Percentiles rank a stretch among this genome's conserved stretches.
Conservation (phyloP, 257 asterid species). For the Scutellaria galericulata region DNA sequence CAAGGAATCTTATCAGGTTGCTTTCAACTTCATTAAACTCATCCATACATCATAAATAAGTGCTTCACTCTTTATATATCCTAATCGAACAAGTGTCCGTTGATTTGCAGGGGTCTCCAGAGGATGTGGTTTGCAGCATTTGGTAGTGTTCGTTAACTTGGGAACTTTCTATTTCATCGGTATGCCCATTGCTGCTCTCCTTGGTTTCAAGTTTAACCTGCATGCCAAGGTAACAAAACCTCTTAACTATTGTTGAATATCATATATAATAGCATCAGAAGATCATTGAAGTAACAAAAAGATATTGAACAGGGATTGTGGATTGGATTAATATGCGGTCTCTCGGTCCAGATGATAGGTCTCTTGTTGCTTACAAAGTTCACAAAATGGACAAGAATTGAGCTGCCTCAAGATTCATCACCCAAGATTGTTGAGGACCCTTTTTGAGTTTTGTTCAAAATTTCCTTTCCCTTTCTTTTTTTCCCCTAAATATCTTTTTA, state of each 20-base stretch:
- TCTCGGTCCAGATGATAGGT: constrained; percentile 57
- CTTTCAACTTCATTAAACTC: neutral
- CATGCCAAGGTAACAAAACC: constrained; percentile 55
- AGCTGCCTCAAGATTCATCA: constrained; percentile 35
- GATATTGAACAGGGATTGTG: constrained; percentile 61
- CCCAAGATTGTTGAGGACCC: constrained; percentile 8
- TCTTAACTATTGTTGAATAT: too few relatives aligned
- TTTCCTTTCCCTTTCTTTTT: too few relatives aligned
- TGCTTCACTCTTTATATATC: too few relatives aligned
- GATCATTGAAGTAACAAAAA: too few relatives aligned
- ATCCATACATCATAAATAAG: too few relatives aligned
- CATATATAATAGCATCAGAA: too few relatives aligned
- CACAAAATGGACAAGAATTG: constrained; percentile 63
- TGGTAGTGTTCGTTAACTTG: constrained; percentile 59
- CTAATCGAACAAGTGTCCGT: too few relatives aligned
- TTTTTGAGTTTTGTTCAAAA: neutral
- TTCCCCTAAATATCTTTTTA: too few relatives aligned
- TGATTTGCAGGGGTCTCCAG: constrained; percentile 65
- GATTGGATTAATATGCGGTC: constrained; percentile 75
- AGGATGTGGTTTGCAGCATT: constrained; percentile 84
- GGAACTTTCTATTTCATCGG: constrained; percentile 70
- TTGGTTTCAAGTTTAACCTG: constrained; percentile 59
- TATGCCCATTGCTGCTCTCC: constrained; percentile 59
- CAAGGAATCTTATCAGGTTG: constrained; percentile 77
- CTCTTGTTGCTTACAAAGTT: constrained; percentile 56